A percentile compares a stretch with the other conserved stretches of the same genome.
These are phyloP conservation scores for Mycena vulgaris DNA, from an alignment of 768 basidiomycete species.

Conservation along the genomic window DNA sequence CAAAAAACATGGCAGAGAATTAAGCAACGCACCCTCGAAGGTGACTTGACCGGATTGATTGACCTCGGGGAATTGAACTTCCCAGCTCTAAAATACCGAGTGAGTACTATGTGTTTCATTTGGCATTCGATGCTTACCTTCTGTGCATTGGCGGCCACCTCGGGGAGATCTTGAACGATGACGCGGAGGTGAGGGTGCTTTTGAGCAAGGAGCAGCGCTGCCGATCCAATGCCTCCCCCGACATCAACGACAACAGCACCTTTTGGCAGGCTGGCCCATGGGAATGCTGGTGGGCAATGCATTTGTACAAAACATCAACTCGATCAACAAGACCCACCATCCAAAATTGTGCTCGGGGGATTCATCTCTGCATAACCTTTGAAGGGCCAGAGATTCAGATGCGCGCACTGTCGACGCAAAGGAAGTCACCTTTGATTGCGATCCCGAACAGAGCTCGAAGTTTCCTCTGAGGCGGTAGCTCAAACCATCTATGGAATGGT, in stretches of 20 bases:
- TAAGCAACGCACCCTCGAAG: constrained; percentile 16
- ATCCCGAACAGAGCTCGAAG: constrained; percentile 20
- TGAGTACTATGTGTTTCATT: constrained; percentile 27
- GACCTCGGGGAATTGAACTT: constrained; percentile 4
- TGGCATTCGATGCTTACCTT: constrained; percentile 4
- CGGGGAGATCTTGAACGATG: constrained; percentile 49
- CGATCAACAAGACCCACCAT: constrained; percentile 16
- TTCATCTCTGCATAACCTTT: constrained; percentile 22
- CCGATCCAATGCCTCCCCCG: constrained; percentile 48
- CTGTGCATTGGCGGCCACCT: constrained; percentile 42
- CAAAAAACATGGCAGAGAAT: neutral
- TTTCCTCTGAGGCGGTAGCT: constrained; percentile 12
- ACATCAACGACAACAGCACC: constrained; percentile 50
- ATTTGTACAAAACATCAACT: constrained; percentile 8
- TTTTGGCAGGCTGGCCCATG: constrained; percentile 17
- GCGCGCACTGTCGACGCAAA: too few species aligned
- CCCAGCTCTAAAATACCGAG: constrained; percentile 13
- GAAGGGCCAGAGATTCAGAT: neutral
- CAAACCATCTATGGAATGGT: constrained; percentile 13
- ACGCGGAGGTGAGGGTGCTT: constrained; percentile 42
- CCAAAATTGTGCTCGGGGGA: constrained; percentile 23
- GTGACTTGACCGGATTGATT: constrained; percentile 11
- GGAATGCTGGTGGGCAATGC: constrained; percentile 18
- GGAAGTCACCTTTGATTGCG: constrained; percentile 18
- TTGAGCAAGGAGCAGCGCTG: constrained; percentile 4